phyloP scores from a whole-genome alignment of 768 basidiomycete species.

The Lactarius sp. region DNA sequence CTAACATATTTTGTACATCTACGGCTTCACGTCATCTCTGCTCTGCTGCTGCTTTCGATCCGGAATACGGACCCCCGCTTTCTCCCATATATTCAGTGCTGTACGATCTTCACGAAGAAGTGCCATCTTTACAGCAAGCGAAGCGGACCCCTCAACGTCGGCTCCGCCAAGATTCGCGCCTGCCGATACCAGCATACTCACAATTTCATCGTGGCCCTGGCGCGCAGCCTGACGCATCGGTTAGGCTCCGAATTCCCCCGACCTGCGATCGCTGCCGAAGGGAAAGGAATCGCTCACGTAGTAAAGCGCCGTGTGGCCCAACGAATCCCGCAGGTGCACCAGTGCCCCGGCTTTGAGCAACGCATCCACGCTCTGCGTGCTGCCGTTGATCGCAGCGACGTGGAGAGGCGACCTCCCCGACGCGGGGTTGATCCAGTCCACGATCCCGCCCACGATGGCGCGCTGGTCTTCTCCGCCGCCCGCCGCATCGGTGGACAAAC shows the following conservation, averaged over 20 bases:
- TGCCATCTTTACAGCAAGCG: constrained; percentile 41
- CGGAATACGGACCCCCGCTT: constrained; percentile 39
- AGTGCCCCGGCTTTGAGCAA: constrained; percentile 71
- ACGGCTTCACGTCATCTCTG: constrained; percentile 6
- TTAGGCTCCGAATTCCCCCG: background rate
- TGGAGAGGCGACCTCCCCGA: constrained; percentile 77
- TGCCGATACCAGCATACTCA: constrained; percentile 60
- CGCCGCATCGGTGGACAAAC: constrained; percentile 35
- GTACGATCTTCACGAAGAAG: constrained; percentile 39
- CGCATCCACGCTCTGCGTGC: constrained; percentile 37
- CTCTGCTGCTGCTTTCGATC: constrained; percentile 16
- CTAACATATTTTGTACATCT: constrained; percentile 15
- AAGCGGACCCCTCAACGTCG: constrained; percentile 54
- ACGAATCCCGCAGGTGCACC: constrained; percentile 72
- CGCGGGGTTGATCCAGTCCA: constrained; percentile 65
- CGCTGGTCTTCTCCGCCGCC: constrained; percentile 28
- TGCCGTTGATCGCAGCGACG: constrained; percentile 69
- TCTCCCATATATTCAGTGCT: constrained; percentile 50
- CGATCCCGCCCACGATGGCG: constrained; percentile 59
- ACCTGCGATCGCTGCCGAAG: background rate
- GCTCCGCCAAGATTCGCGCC: constrained; percentile 70
- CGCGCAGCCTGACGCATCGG: constrained; percentile 57
- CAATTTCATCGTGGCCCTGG: constrained; percentile 56
- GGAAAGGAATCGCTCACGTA: constrained; percentile 46
- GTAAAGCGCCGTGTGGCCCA: constrained; percentile 83